Base-by-base conservation (phyloP, 2,329 filamentous ascomycete species). In the Leptosphaerulina australis region DNA sequence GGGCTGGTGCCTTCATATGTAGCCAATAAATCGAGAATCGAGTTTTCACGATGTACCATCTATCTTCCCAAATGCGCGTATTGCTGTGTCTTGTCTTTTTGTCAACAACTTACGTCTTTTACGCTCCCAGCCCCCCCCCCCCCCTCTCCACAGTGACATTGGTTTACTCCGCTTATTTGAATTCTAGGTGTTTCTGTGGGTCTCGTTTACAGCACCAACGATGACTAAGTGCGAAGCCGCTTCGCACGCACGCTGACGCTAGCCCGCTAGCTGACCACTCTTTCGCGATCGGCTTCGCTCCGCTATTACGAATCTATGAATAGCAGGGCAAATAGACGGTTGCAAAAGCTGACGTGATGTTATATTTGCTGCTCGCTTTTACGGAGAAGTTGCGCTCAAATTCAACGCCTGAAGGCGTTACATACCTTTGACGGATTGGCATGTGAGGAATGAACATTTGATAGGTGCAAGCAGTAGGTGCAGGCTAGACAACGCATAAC, bases 1-100 rank as follows among this genome's bases (percentile, higher is more conserved):
- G 66, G 61, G 66, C 66, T 69, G 66, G 66, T 66, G 64, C 56
- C 59, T 62, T 64, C 50, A 53, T 54, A 48, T 60, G 58, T 63
- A 65, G 59, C 64, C 60, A 67, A 60, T 60, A 35, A 57, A 62
- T 58, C 59, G 63, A 60, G 35, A 57, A 62, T 58, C 59, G 63
- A 43, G 51, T 37, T 60, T 43, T 56, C 34, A 36, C 31, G 26
- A 33, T 31, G 24, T 2, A 11, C 10, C 9, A 39, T 22, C 18
- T 11, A 11, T 14, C n/a, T 10, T 8, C 3, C 10, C 43, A 31
- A 50, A 56, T 52, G 54, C 45, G 52, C 29, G 29, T 34, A 24
- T 20, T 14, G 15, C 11, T 34, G 5, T 20, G 4, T 11, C 20
- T 12, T 3, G 20, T 30, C 5, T 11, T 6, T 15, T 4, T 20